Evolutionary conservation across 495 filamentous ascomycete genomes (phyloP), one percentile per base, ranked within the genome.

Genomic region (Aspergillus avenaceus): DNA sequence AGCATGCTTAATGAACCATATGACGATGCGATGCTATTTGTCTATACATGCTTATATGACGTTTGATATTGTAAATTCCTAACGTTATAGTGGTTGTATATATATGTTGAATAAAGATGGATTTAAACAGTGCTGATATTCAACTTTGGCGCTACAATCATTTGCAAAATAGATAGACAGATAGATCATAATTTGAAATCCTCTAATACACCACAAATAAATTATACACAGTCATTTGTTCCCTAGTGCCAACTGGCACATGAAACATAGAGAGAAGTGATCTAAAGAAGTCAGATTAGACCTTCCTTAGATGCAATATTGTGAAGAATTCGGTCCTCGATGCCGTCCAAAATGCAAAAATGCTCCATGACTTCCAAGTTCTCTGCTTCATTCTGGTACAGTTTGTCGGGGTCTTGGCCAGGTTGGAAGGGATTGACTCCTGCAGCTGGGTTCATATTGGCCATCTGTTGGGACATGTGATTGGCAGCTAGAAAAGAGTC

Each of bases 401-500:
- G 74, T 75, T 98, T 98, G 62, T 96, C 84, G 8, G 91, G 90
- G 59, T 98, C 95, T 47, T 91, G 85, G n/a, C 91, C 90, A 0
- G 93, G 92, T 28, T 88, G 89, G 67, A 96, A 93, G 73, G 91
- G 88, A 51, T 85, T 82, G 27, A 74, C 75, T 40, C 76, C 81
- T 26, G 79, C 80, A 41, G 72, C 78, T 21, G 88, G 86, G 48
- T 83, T 88, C 75, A 90, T 86, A 58, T 85, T 80, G 4, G 78
- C 81, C 92, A 97, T 95, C 62, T 97, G 93, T 63, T 92, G 86
- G 13, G 88, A 79, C 84, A 97, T 91, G 71, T 97, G 93, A 63
- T 79, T 95, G 31, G 93, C 93, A 56, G 93, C 92, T 95, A 56
- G 1, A 38, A 7, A 8, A 13, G 46, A 38, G 23, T 55, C 31